Base-by-base conservation (phyloP, 768 basidiomycete species). In the Psilocybe subaeruginosa region DNA sequence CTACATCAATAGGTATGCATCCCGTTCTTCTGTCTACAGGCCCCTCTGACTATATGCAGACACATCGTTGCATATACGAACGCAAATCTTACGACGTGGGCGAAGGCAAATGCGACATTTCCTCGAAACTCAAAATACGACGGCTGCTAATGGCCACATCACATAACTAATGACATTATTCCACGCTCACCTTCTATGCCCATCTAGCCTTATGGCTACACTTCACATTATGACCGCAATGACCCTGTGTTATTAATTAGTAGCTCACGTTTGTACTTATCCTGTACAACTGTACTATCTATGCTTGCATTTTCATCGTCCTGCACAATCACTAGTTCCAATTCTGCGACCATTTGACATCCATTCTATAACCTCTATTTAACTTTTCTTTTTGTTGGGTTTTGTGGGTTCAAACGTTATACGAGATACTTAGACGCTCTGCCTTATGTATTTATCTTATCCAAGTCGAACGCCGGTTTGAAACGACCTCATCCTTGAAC, bases 51-150 rank as follows among this genome's bases (percentile, higher is more conserved):
- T 3, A 37, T 56, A 54, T 27, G 14, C 54, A 81, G 82, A 46
- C 82, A 84, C 64, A 56, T 78, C 4, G 59, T 69, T 39, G 82
- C 90, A 54, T 97, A 95, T 70, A 80, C 74, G 56, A 87, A 97
- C 71, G 80, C 93, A 17, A 95, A 97, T 69, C 73, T 93, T 47
- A 96, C 95, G 30, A 91, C 90, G 50, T 97, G 95, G 95, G 80
- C 77, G 2, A 80, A 85, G 65, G 93, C 88, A 1, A 91, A 91
- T 45, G 85, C 91, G 69, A 76, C 76, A 0, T 91, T 90, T 75
- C 95, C 95, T 16, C 77, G 86, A 43, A 96, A 95, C 63, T 75
- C 75, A 17, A 65, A 75, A 7, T 78, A 78, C 59, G 72, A 80
- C 54, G 80, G 80, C 31, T 82, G 81, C 66, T 79, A 70, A 67